phyloP scores from a whole-genome alignment of 192 early-diverging fungal species.

The Thoreauomyces humboldtii region DNA sequence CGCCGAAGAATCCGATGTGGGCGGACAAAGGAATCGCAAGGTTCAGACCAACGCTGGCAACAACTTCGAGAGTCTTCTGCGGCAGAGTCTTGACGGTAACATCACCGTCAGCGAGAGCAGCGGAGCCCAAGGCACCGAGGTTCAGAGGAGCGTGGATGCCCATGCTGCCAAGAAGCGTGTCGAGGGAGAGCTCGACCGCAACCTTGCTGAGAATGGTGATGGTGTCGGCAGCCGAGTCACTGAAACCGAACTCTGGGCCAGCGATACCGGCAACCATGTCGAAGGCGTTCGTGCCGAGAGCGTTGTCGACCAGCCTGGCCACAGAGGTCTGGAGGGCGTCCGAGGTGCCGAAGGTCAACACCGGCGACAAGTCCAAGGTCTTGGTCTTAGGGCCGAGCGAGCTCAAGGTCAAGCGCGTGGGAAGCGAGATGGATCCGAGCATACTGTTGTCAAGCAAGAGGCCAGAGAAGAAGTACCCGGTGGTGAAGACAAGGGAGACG shows the following conservation, averaged over 20 bases:
- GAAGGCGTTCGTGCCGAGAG: not conserved
- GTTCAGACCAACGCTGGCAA: conserved; percentile 9
- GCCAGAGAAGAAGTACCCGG: conserved; percentile 24
- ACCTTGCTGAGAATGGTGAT: conserved; percentile 25
- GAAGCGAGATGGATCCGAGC: conserved; percentile 11
- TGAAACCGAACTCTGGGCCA: conserved; percentile 15
- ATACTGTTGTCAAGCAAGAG: conserved; percentile 4
- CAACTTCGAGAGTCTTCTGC: conserved; percentile 2
- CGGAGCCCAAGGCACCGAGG: conserved; percentile 10
- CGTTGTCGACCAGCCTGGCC: conserved; percentile 28
- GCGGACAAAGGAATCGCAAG: conserved; percentile 15
- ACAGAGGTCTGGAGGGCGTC: conserved; percentile 12
- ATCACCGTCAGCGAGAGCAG: conserved; percentile 10
- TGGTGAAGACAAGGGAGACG: conserved; percentile 17
- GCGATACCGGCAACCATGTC: conserved; percentile 12
- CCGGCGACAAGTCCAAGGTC: conserved; percentile 4
- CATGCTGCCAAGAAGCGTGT: conserved; percentile 12
- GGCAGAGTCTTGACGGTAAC: conserved; percentile 18
- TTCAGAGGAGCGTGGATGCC: conserved; percentile 21
- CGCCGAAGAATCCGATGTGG: conserved; percentile 22
- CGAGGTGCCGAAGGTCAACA: conserved; percentile 17
- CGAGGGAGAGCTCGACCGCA: conserved; percentile 14
- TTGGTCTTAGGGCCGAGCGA: conserved; percentile 3
- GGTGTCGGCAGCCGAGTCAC: not conserved
- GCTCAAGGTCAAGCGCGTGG: not conserved